Conservation (phyloP, 2,329 filamentous ascomycete genomes). For the Macrophomina pseudophaseolina region DNA sequence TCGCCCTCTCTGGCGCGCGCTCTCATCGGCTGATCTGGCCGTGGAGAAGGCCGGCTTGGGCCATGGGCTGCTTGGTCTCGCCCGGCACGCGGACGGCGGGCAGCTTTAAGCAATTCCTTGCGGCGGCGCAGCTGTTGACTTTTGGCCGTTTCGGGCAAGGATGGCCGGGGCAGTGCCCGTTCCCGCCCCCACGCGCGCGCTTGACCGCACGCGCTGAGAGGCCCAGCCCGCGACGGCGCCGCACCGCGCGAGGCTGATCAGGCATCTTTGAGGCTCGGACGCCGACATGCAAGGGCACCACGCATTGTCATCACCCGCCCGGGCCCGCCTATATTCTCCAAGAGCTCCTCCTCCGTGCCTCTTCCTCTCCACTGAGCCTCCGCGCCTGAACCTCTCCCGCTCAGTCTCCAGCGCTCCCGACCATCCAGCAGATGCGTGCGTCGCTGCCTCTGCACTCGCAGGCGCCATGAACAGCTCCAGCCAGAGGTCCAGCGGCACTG, state of each 20-base stretch:
- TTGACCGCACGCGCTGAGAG: not conserved
- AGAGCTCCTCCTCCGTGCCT: not conserved
- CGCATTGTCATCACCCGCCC: not conserved
- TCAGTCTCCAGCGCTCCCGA: not conserved
- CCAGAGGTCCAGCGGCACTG: conserved; percentile 7
- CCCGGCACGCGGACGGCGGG: not conserved
- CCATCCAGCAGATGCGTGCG: conserved; percentile 2
- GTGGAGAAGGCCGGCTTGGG: not conserved
- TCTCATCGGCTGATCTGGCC: too few relatives aligned
- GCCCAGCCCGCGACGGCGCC: not conserved
- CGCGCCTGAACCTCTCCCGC: not conserved
- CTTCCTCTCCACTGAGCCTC: not conserved
- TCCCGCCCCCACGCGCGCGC: conserved; percentile 4
- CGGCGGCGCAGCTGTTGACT: conserved; percentile 8
- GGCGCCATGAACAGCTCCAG: conserved; percentile 17
- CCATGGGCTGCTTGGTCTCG: not conserved
- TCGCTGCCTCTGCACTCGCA: not conserved
- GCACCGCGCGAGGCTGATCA: conserved; percentile 2
- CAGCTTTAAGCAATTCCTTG: not conserved
- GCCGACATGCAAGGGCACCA: not conserved
- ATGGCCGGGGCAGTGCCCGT: not conserved
- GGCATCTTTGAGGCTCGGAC: conserved; percentile 9
- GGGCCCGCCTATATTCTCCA: not conserved
- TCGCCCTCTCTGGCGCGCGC: too few relatives aligned
- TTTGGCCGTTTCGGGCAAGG: not conserved